Evolutionary conservation across 495 filamentous ascomycete genomes (phyloP).

Genomic region (Copromyces sp.): DNA sequence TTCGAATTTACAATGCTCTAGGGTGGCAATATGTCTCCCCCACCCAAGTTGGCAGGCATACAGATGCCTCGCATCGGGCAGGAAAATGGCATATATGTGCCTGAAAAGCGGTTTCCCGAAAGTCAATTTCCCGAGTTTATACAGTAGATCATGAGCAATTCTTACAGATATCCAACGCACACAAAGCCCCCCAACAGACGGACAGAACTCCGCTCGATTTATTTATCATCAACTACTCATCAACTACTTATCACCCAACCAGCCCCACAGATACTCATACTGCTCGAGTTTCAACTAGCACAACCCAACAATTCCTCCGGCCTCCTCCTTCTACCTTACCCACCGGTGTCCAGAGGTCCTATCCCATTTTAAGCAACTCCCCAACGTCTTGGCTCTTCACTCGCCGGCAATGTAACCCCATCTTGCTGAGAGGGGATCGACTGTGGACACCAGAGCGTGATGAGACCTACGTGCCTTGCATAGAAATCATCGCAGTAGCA

Average conservation of each 20-base stretch:
- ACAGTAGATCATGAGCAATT: too few species aligned
- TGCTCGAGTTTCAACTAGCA: neutral
- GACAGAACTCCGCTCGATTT: neutral
- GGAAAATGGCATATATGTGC: too few species aligned
- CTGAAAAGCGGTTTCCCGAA: too few species aligned
- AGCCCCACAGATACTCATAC: neutral
- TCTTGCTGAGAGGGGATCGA: neutral
- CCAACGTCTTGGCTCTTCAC: neutral
- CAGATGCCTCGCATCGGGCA: too few species aligned
- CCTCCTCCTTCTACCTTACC: neutral
- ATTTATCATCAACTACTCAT: neutral
- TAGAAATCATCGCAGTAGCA: neutral
- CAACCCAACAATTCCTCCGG: neutral
- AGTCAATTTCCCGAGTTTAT: too few species aligned
- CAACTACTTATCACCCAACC: neutral
- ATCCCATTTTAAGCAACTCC: neutral
- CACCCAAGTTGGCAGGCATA: too few species aligned
- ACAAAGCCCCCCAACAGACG: neutral
- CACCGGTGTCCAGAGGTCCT: neutral
- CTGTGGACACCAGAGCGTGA: neutral
- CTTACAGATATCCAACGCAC: neutral
- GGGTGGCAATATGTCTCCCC: too few species aligned
- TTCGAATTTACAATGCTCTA: too few species aligned
- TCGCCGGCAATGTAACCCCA: neutral
- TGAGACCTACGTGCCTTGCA: neutral